Conservation (phyloP, 2,329 filamentous ascomycete genomes). For the Xylariaceae sp. region DNA sequence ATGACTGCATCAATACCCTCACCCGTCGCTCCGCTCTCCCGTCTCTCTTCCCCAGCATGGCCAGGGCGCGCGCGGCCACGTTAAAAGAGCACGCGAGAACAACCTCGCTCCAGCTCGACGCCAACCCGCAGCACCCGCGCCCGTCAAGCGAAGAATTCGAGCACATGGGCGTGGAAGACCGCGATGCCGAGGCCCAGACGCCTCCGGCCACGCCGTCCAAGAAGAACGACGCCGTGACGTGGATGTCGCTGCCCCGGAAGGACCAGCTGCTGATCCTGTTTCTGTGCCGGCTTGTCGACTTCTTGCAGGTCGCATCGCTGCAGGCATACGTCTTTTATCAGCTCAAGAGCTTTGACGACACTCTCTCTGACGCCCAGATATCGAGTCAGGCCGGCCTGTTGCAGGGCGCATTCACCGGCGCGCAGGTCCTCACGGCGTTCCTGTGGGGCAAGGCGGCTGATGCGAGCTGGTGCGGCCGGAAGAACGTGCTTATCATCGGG, state of each 20-base stretch:
- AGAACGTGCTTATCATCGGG: conserved; percentile 66
- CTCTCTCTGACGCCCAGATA: conserved; percentile 50
- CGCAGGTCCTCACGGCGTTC: conserved; percentile 69
- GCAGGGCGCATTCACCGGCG: conserved; percentile 67
- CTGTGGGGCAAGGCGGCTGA: conserved; percentile 67
- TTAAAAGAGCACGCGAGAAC: conserved; percentile 22
- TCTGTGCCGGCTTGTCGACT: conserved; percentile 67
- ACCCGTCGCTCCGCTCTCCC: background rate
- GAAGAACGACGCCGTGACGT: conserved; percentile 49
- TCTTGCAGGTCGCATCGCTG: conserved; percentile 64
- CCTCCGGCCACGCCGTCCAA: conserved; percentile 15
- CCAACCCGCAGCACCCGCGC: conserved; percentile 1
- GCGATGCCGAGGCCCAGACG: conserved; percentile 23
- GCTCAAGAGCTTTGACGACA: conserved; percentile 60
- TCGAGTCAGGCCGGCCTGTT: conserved; percentile 66
- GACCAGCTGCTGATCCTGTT: conserved; percentile 67
- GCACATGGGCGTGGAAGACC: conserved; percentile 7
- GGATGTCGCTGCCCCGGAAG: conserved; percentile 67
- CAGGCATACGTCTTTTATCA: conserved; percentile 74
- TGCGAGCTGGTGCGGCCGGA: conserved; percentile 57
- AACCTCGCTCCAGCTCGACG: conserved; percentile 21
- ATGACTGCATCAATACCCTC: background rate
- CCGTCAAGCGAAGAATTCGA: conserved; percentile 20
- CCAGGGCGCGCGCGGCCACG: conserved; percentile 3
- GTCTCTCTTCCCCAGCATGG: conserved; percentile 1